Evolutionary conservation across 306 rosid genomes (phyloP).

Genomic region (Castanea crenata): DNA sequence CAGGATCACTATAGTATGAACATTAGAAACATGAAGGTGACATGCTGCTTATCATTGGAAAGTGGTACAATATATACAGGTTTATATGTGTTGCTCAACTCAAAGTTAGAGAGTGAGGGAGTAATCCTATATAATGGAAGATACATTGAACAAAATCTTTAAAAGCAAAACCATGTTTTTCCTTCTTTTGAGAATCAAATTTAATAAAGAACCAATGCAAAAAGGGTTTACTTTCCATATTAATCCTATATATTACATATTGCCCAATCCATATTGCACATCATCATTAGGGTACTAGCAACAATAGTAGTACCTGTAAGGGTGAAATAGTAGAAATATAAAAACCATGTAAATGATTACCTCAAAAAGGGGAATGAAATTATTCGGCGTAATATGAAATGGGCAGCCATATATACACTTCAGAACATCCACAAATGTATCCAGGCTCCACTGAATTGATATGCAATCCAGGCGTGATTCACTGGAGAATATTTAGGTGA

Average conservation of each 20-base stretch:
- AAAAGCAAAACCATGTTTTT: not conserved
- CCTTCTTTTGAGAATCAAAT: not conserved
- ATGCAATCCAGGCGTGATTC: slow-evolving; percentile 52
- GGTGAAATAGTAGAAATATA: not conserved
- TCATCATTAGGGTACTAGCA: slow-evolving; percentile 1
- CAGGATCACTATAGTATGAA: not conserved
- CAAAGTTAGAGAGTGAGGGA: not conserved
- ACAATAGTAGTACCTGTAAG: not conserved
- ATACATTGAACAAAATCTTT: not conserved
- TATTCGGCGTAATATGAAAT: slow-evolving; percentile 42
- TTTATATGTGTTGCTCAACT: not conserved
- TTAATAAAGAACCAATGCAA: not conserved
- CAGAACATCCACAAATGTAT: slow-evolving; percentile 49
- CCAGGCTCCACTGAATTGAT: slow-evolving; percentile 52
- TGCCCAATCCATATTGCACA: slow-evolving; percentile 11
- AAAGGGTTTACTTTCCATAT: not conserved
- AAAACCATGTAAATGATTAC: slow-evolving; percentile 29
- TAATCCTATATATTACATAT: not conserved
- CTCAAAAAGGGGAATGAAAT: slow-evolving; percentile 64
- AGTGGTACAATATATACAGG: not conserved
- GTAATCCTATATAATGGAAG: not conserved
- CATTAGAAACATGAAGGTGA: not conserved
- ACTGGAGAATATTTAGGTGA: slow-evolving; percentile 33
- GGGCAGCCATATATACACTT: slow-evolving; percentile 48
- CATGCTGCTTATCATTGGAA: not conserved